These are phyloP conservation scores for Eimeria falciformis DNA, from an alignment of 169 alveolate species.

Conservation along the genomic window DNA sequence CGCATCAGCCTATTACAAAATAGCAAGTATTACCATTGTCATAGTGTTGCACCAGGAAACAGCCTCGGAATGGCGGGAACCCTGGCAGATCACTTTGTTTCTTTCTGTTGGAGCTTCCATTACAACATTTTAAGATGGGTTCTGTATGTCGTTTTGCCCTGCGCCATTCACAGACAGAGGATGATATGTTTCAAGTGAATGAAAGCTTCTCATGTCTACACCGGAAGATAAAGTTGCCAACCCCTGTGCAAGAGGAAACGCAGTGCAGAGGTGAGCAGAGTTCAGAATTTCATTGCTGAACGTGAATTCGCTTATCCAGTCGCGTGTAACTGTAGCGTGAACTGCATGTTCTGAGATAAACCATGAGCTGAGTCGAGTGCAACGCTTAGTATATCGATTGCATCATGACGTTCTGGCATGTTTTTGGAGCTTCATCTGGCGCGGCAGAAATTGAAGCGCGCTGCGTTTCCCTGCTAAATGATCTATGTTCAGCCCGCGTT, in stretches of 20 bases:
- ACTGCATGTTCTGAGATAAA: too few relatives aligned
- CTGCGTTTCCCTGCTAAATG: not conserved
- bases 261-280: slow-evolving; percentile 70
- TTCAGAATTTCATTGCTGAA: too few relatives aligned
- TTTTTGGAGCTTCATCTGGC: too few relatives aligned
- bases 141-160: not conserved
- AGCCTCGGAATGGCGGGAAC: not conserved
- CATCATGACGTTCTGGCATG: too few relatives aligned
- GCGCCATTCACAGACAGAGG: slow-evolving; percentile 27
- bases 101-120: too few relatives aligned
- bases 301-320: too few relatives aligned
- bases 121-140: too few relatives aligned
- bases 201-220: slow-evolving; percentile 79
- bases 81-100: not conserved
- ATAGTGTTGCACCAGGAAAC: not conserved
- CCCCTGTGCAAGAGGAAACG: slow-evolving; percentile 78
- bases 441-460: too few relatives aligned
- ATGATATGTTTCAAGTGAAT: slow-evolving; percentile 68
- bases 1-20: not conserved
- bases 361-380: too few relatives aligned
- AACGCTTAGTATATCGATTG: too few relatives aligned
- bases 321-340: too few relatives aligned
- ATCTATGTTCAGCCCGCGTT: slow-evolving; percentile 79
- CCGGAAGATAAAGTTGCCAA: slow-evolving; percentile 83
- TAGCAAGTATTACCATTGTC: not conserved